Evolutionary conservation across 2,329 filamentous ascomycete species (phyloP).

Genomic region (Dothistroma septosporum): DNA sequence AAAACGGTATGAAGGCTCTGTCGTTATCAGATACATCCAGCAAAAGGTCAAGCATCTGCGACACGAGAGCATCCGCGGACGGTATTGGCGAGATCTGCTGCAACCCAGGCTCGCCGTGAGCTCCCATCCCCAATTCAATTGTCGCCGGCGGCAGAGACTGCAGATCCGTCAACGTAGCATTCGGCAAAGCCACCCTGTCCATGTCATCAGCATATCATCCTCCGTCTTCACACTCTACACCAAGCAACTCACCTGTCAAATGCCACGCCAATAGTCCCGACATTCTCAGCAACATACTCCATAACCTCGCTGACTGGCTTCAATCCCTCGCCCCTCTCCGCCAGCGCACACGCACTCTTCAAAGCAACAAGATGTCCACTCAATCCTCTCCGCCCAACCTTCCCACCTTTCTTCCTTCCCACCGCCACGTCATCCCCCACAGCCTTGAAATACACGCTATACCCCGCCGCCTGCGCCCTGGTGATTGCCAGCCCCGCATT

Average conservation of each 20-base stretch:
- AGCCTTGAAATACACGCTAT: slow-evolving; percentile 55
- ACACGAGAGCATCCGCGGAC: slow-evolving; percentile 31
- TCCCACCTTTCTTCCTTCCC: slow-evolving; percentile 51
- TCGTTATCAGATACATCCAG: slow-evolving; percentile 34
- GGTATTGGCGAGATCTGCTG: slow-evolving; percentile 51
- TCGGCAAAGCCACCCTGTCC: slow-evolving; percentile 36
- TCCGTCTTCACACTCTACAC: neutral
- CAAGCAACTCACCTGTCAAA: slow-evolving; percentile 31
- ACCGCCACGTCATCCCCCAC: slow-evolving; percentile 65
- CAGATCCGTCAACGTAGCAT: slow-evolving; percentile 57
- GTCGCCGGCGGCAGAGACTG: slow-evolving; percentile 52
- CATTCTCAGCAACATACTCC: slow-evolving; percentile 37
- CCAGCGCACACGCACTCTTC: slow-evolving; percentile 58
- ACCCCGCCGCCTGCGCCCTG: slow-evolving; percentile 53
- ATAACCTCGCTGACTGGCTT: slow-evolving; percentile 36
- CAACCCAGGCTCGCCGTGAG: slow-evolving; percentile 63
- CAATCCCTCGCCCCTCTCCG: slow-evolving; percentile 29
- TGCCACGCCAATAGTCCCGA: slow-evolving; percentile 36
- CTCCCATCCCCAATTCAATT: slow-evolving; percentile 62
- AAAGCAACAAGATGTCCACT: slow-evolving; percentile 59
- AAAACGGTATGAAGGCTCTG: slow-evolving; percentile 37
- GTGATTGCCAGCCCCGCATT: slow-evolving; percentile 60
- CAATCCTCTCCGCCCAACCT: slow-evolving; percentile 59
- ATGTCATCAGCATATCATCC: slow-evolving; percentile 8
- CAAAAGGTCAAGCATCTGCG: slow-evolving; percentile 36